Base-by-base conservation (phyloP, 805 yeast genomes). In the Teunomyces panamensis region DNA sequence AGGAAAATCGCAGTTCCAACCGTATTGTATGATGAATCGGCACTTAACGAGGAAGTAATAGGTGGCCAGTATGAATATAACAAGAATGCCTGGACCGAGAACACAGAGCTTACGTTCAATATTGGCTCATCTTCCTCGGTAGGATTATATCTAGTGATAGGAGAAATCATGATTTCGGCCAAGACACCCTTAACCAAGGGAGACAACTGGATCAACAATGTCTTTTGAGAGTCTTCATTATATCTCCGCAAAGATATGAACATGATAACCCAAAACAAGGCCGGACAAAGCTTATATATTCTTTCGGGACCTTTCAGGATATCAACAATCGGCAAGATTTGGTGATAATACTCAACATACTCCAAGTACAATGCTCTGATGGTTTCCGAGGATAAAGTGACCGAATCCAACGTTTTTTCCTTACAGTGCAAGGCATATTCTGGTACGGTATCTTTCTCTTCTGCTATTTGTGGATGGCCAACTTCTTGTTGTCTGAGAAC, bases 21-120 rank as follows among this genome's bases (percentile, higher is more conserved):
- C 1, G 97, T 89, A 62, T 87, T 89, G 96, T 97, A 92, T 3
- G 96, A 86, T 6, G 96, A 86, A 62, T 94, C 98, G 0, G 98
- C 96, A 65, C 95, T 87, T 42, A 94, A 75, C 0, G 97, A 90
- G 0, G 98, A 89, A 0, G 97, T 89, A 33, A 91, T 77, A 3
- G 97, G 97, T 0, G 98, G 98, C 99, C 98, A 92, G 63, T 85
- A 82, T 0, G 97, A 85, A 65, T 87, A 89, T 1, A 92, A 70
- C 26, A 92, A 68, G 53, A 92, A 85, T 0, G 97, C 97, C 64
- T 92, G 99, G 0, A 92, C 97, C 0, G 96, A 87, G 61, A 85
- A 92, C 0, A 92, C 97, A 17, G 96, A 85, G 4, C 96, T 88
- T 2, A 90, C 92, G 57, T 91, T 91, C 59, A 89, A 73, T 9